Conservation (phyloP, 129 eudicot species). For the Helianthus tuberosus region DNA sequence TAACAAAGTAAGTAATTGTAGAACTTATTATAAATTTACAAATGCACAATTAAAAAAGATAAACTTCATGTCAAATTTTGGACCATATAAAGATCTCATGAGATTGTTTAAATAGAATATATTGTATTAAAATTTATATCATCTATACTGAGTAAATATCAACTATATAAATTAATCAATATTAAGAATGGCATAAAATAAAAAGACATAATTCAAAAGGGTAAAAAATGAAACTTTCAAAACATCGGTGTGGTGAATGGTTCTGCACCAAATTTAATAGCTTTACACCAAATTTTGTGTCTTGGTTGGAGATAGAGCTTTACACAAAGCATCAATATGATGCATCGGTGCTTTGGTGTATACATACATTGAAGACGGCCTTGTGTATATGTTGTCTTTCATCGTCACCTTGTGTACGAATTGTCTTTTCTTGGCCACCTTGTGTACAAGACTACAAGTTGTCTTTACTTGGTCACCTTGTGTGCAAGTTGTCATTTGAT, state of each 20-base stretch:
- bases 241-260: background rate
- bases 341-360: background rate
- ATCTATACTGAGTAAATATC: background rate
- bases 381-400: slow-evolving; percentile 3
- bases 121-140: background rate
- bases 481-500: background rate
- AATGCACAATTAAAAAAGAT: background rate
- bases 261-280: background rate
- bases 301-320: slow-evolving; percentile 6
- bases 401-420: background rate
- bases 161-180: background rate
- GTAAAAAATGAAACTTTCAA: background rate
- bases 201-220: background rate
- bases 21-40: background rate
- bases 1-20: background rate
- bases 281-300: background rate
- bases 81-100: background rate
- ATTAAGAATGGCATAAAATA: background rate
- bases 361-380: background rate
- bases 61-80: background rate
- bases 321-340: background rate
- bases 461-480: too few relatives aligned
- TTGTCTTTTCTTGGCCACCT: background rate
- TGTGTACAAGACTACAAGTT: background rate
- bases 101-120: background rate